Percentiles rank a stretch among this genome's conserved stretches.
phyloP scores from a whole-genome alignment of 225 moss, liverwort and hornwort species.

The Asterella californica region DNA sequence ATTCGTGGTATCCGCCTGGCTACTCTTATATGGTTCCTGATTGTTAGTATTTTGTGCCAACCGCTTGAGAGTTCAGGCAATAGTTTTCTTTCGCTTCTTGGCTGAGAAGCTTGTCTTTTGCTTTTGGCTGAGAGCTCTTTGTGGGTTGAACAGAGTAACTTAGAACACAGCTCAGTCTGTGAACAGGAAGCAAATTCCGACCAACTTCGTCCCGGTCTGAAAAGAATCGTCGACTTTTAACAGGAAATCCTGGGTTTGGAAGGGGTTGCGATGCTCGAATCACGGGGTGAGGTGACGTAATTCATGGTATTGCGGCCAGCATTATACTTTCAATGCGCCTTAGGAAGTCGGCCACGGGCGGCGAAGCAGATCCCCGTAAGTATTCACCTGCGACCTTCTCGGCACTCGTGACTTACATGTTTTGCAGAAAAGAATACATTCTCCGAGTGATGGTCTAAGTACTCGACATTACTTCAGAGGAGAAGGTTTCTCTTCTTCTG shows the following conservation, averaged over 20 bases:
- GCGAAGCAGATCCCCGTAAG: slow-evolving; percentile 19
- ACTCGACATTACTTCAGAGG: neutral
- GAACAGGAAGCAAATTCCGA: neutral
- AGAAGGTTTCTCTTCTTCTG: neutral
- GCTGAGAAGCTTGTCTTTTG: too few relatives aligned
- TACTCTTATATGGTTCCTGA: neutral
- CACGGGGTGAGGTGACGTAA: slow-evolving; percentile 2
- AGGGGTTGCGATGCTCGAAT: neutral
- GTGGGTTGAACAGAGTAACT: neutral
- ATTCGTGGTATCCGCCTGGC: neutral
- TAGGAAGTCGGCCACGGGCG: neutral
- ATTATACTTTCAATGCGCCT: slow-evolving; percentile 1
- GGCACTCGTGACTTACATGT: neutral
- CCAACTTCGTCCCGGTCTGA: neutral
- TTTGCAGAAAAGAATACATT: neutral
- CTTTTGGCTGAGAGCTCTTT: neutral
- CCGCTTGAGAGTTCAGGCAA: neutral
- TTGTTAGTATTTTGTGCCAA: neutral
- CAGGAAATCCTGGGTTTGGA: neutral
- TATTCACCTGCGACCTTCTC: neutral
- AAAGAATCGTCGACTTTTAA: neutral
- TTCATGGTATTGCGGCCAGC: neutral
- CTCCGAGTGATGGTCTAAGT: neutral
- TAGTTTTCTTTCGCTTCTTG: neutral
- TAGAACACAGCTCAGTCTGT: neutral